Percentiles rank a stretch among this genome's conserved stretches.
Conservation (phyloP, 805 yeast genomes). For the Maudiozyma saulgeensis region DNA sequence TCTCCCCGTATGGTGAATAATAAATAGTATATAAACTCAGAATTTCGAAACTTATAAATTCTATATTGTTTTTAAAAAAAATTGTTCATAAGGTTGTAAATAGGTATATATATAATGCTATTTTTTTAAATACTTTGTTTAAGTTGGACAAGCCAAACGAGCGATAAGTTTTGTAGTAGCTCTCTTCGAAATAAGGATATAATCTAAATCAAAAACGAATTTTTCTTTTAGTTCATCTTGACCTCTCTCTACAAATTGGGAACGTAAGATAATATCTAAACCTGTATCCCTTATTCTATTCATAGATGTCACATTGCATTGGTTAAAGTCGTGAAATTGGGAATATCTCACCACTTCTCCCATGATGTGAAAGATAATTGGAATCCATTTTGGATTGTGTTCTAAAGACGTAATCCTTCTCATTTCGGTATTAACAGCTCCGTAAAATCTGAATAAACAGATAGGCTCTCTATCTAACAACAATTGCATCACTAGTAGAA, state of each 20-base stretch:
- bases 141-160: background rate
- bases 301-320: slow-evolving; percentile 14
- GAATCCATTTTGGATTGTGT: slow-evolving; percentile 26
- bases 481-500: slow-evolving; percentile 25
- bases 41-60: no score
- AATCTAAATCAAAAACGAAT: background rate
- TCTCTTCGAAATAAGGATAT: background rate
- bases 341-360: slow-evolving; percentile 24
- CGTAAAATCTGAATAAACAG: slow-evolving; percentile 27
- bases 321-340: slow-evolving; percentile 22
- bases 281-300: slow-evolving; percentile 20
- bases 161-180: background rate
- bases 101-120: background rate
- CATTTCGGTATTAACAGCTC: slow-evolving; percentile 23
- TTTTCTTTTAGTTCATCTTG: slow-evolving; percentile 1
- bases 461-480: slow-evolving; percentile 26
- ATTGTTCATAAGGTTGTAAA: background rate
- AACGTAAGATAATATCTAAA: slow-evolving; percentile 7
- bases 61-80: background rate
- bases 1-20: no score
- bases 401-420: slow-evolving; percentile 26
- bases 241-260: slow-evolving; percentile 4
- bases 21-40: no score
- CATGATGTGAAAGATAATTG: slow-evolving; percentile 27
- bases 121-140: background rate